Percentiles rank a stretch among this genome's conserved stretches.
phyloP scores from a whole-genome alignment of 164 flowering plant genomes.

The Hamamelis virginiana region DNA sequence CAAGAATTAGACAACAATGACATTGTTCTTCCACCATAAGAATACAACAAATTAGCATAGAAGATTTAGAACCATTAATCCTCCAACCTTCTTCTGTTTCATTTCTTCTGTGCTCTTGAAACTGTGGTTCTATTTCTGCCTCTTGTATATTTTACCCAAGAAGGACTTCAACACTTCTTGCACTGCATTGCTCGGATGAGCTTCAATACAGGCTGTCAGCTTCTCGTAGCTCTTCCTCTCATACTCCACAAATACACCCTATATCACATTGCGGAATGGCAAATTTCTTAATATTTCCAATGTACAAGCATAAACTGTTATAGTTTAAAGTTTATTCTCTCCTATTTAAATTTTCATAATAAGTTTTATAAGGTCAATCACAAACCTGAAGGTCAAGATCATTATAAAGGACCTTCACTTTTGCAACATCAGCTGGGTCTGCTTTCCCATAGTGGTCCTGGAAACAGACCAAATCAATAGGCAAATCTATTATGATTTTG shows the following conservation, averaged over 20 bases:
- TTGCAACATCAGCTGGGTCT: slow-evolving; percentile 58
- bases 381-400: slow-evolving; percentile 77
- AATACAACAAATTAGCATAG: neutral
- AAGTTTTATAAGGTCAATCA: neutral
- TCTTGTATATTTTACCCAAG: slow-evolving; percentile 86
- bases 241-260: slow-evolving; percentile 66
- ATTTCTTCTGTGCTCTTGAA: neutral
- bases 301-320: too few species aligned
- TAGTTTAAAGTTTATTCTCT: too few species aligned
- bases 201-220: slow-evolving; percentile 59
- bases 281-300: too few species aligned
- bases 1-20: neutral
- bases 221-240: slow-evolving; percentile 65
- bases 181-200: slow-evolving; percentile 80
- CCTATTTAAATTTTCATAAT: neutral
- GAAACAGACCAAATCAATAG: slow-evolving; percentile 15
- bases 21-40: neutral
- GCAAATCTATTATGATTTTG: neutral
- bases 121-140: slow-evolving; percentile 53
- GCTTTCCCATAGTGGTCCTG: slow-evolving; percentile 91
- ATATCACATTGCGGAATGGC: neutral
- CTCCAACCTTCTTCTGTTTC: neutral
- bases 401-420: slow-evolving; percentile 77
- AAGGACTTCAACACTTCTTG: slow-evolving; percentile 85
- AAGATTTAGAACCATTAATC: neutral